Percentiles rank a stretch among this genome's conserved stretches.
phyloP scores from a whole-genome alignment of 1,284 basidiomycete genomes.

The Sanghuangporus sanghuang region DNA sequence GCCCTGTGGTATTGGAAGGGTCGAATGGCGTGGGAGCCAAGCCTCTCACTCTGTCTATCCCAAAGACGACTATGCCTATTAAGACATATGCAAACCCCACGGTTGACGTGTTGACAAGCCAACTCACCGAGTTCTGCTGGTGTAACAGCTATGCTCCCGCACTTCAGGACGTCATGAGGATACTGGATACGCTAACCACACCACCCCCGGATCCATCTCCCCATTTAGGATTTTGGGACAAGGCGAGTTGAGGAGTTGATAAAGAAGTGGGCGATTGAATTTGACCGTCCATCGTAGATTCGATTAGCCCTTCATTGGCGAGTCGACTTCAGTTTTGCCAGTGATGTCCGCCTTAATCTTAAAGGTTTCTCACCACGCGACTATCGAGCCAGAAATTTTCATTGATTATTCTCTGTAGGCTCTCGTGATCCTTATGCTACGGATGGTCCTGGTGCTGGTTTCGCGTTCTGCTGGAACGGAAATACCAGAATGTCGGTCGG shows the following conservation, averaged over 20 bases:
- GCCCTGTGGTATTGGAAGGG: constrained; percentile 52
- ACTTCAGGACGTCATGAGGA: constrained; percentile 82
- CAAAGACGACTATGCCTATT: constrained; percentile 93
- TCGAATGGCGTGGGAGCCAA: constrained; percentile 48
- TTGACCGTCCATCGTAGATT: constrained; percentile 43
- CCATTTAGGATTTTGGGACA: constrained; percentile 92
- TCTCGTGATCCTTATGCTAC: constrained; percentile 81
- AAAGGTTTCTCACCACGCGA: constrained; percentile 57
- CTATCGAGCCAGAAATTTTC: not conserved
- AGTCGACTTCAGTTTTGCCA: constrained; percentile 65
- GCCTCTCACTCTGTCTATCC: constrained; percentile 64
- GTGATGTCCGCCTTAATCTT: constrained; percentile 76
- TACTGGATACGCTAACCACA: constrained; percentile 80
- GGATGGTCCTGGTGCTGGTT: constrained; percentile 79
- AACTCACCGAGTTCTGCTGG: constrained; percentile 81
- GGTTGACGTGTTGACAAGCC: constrained; percentile 61
- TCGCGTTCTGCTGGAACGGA: constrained; percentile 84
- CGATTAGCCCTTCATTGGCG: constrained; percentile 84
- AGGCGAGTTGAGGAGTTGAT: constrained; percentile 36
- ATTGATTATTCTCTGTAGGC: constrained; percentile 42
- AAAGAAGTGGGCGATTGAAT: constrained; percentile 7
- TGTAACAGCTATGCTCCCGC: constrained; percentile 85
- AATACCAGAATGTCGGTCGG: constrained; percentile 72
- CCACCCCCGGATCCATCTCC: constrained; percentile 86
- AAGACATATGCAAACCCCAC: constrained; percentile 85